Conservation (phyloP, 352 stramenopile genomes). For the Plasmopara viticola region DNA sequence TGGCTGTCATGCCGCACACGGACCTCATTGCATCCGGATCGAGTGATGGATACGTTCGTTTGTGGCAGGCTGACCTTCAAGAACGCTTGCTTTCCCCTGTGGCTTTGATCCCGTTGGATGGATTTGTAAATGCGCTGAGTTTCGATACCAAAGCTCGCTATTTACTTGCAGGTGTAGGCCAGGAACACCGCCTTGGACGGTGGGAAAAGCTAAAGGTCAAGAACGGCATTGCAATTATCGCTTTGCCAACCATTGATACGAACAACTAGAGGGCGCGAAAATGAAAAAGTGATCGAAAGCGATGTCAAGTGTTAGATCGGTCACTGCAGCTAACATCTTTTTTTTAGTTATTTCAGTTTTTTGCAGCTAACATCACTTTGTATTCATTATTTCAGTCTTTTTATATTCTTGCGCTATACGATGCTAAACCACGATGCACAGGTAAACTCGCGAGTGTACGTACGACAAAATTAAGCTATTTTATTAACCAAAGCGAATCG, state of each 20-base stretch:
- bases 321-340: too few species aligned
- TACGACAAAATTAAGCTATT: too few species aligned
- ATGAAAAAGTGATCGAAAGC: slow-evolving; percentile 28
- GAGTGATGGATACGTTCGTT: slow-evolving; percentile 84
- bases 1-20: slow-evolving; percentile 84
- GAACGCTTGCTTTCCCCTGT: slow-evolving; percentile 61
- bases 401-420: too few species aligned
- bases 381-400: too few species aligned
- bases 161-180: slow-evolving; percentile 84
- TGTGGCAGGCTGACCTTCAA: slow-evolving; percentile 87
- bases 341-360: too few species aligned
- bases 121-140: slow-evolving; percentile 64
- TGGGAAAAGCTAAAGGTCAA: slow-evolving; percentile 87
- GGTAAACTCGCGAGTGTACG: too few species aligned
- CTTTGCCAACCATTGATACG: slow-evolving; percentile 56
- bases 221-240: slow-evolving; percentile 89
- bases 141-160: slow-evolving; percentile 83
- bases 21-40: slow-evolving; percentile 90
- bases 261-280: slow-evolving; percentile 26
- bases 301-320: slow-evolving; percentile 24
- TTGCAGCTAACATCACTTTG: too few species aligned
- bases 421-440: too few species aligned
- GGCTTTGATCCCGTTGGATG: slow-evolving; percentile 59
- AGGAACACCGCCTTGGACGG: slow-evolving; percentile 90
- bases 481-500: slow-evolving; percentile 56